These are phyloP conservation scores for Stephanodiscus minutulus DNA, from an alignment of 108 stramenopile genomes.

Conservation along the genomic window DNA sequence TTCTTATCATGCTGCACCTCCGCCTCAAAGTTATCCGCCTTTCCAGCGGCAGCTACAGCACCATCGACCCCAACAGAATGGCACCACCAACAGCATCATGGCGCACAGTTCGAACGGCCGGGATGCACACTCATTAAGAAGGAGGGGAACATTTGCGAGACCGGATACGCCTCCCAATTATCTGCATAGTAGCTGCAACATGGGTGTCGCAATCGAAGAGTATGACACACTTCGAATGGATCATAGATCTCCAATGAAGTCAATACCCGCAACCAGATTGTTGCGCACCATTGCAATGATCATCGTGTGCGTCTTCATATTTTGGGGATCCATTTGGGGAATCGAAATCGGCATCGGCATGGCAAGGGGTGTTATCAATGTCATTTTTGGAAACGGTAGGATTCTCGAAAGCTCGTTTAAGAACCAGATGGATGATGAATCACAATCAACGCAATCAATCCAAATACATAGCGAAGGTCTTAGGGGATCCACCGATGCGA, in stretches of 20 bases:
- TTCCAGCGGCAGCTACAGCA: neutral
- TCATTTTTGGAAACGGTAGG: conserved; percentile 4
- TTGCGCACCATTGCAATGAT: conserved; percentile 4
- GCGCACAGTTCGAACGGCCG: neutral
- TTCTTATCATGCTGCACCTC: neutral
- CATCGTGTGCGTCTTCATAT: conserved; percentile 1
- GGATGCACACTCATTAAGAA: neutral
- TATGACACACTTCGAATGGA: neutral
- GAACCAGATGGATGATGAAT: conserved; percentile 8
- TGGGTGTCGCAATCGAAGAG: neutral
- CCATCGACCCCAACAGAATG: neutral
- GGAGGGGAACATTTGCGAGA: neutral
- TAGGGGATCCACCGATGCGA: conserved; percentile 9
- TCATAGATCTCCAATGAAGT: neutral
- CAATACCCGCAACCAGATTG: neutral
- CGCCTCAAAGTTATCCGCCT: neutral
- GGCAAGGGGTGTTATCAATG: neutral
- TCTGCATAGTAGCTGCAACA: neutral
- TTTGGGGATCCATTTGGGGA: conserved; percentile 12
- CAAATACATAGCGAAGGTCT: conserved; percentile 3
- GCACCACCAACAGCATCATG: neutral
- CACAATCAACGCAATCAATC: conserved; percentile 1
- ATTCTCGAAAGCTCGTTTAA: neutral
- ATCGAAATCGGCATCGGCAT: conserved; percentile 13
- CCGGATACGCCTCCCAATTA: neutral